Conservation (phyloP, 129 eudicot species). For the Helianthus annuus region DNA sequence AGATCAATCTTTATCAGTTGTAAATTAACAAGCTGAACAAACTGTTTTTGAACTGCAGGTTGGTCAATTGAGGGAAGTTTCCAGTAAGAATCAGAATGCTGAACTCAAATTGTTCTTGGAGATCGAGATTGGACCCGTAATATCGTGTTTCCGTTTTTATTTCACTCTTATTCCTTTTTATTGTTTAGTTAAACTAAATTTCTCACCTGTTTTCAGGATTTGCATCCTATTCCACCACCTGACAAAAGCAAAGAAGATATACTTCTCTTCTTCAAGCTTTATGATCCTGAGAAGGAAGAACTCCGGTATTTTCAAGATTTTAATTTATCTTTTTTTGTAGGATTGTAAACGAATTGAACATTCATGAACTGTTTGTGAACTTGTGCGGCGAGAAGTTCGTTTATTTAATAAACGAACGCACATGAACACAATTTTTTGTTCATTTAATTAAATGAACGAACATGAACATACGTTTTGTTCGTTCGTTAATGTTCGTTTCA, state of each 20-base stretch:
- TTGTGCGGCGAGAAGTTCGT: too few species aligned
- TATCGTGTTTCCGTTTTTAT: slow-evolving; percentile 15
- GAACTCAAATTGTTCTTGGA: slow-evolving; percentile 88
- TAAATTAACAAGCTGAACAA: not conserved
- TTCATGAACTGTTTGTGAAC: too few species aligned
- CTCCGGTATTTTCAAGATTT: slow-evolving; percentile 56
- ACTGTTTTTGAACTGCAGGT: slow-evolving; percentile 54
- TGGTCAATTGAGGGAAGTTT: slow-evolving; percentile 77
- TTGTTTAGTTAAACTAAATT: slow-evolving; percentile 6
- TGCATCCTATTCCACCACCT: slow-evolving; percentile 66
- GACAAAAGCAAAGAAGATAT: slow-evolving; percentile 84
- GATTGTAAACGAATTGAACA: too few species aligned
- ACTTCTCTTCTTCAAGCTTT: slow-evolving; percentile 88
- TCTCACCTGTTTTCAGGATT: slow-evolving; percentile 51
- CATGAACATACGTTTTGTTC: too few species aligned
- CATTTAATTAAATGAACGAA: too few species aligned
- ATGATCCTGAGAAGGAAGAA: slow-evolving; percentile 90
- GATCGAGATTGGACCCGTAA: slow-evolving; percentile 81
- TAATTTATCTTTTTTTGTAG: not conserved
- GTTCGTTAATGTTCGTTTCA: too few species aligned
- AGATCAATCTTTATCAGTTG: not conserved
- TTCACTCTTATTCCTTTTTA: not conserved
- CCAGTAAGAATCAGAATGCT: slow-evolving; percentile 81
- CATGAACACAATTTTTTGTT: too few species aligned
- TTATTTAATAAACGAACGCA: too few species aligned